Evolutionary conservation across 2,329 filamentous ascomycete species (phyloP).

Genomic region (Ramularia endophylla): DNA sequence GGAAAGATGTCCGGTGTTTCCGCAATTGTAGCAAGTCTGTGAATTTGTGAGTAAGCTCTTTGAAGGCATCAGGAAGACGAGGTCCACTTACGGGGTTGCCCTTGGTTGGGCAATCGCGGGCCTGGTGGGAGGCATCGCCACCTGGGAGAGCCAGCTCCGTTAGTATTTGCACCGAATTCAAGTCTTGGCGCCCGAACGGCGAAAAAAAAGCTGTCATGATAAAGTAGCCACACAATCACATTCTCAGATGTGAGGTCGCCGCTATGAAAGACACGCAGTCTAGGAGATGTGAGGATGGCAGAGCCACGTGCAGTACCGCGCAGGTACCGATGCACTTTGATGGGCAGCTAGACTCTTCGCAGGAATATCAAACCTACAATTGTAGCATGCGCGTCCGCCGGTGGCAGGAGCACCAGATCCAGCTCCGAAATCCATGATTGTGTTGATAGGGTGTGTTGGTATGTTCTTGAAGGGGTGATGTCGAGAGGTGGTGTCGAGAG

Average conservation of each 20-base stretch:
- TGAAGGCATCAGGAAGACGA: background rate
- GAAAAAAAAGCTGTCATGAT: slow-evolving; percentile 1
- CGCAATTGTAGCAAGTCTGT: slow-evolving; percentile 42
- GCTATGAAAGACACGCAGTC: background rate
- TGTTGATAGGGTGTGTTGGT: too few species aligned
- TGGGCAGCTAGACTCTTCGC: slow-evolving; percentile 2
- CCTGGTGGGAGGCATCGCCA: slow-evolving; percentile 45
- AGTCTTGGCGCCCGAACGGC: slow-evolving; percentile 7
- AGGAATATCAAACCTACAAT: slow-evolving; percentile 43
- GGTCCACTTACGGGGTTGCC: slow-evolving; percentile 30
- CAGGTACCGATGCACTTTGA: slow-evolving; percentile 1
- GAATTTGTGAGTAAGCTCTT: slow-evolving; percentile 34
- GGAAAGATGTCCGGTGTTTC: slow-evolving; percentile 49
- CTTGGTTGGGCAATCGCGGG: slow-evolving; percentile 47
- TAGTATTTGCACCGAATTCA: slow-evolving; percentile 14
- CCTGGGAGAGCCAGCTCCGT: slow-evolving; percentile 29
- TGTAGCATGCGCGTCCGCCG: slow-evolving; percentile 51
- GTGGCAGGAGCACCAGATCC: slow-evolving; percentile 20
- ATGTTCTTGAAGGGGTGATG: too few species aligned
- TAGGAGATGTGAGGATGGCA: background rate
- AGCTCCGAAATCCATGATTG: slow-evolving; percentile 1
- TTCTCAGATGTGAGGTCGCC: background rate
- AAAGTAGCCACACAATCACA: background rate
- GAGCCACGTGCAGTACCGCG: background rate
- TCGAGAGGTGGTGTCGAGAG: too few species aligned